Evolutionary conservation across 2,329 filamentous ascomycete genomes (phyloP).

Genomic region (Stachybotrys elegans): DNA sequence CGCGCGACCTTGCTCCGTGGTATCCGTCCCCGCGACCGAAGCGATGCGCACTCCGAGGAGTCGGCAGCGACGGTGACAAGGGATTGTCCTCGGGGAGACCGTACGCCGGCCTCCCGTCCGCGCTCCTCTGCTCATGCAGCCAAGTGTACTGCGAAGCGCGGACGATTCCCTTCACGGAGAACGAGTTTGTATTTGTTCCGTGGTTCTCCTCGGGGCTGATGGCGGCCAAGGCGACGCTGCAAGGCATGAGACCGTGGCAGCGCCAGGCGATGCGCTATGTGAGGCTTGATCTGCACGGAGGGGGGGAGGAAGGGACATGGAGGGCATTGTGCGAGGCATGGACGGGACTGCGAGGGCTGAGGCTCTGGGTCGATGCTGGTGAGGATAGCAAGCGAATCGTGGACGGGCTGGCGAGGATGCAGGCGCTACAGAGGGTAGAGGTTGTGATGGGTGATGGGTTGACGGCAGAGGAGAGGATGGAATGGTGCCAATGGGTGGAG

Average conservation of each 20-base stretch:
- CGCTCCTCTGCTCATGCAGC: constrained; percentile 30
- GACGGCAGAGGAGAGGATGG: constrained; percentile 25
- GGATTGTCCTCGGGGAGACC: constrained; percentile 30
- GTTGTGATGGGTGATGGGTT: constrained; percentile 31
- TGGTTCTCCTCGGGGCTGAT: constrained; percentile 40
- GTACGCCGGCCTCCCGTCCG: constrained; percentile 33
- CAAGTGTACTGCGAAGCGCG: constrained; percentile 39
- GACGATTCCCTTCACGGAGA: constrained; percentile 32
- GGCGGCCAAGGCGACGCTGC: constrained; percentile 32
- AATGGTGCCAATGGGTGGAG: constrained; percentile 29
- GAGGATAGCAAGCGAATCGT: constrained; percentile 13
- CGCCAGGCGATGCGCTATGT: constrained; percentile 31
- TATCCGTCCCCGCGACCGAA: constrained; percentile 29
- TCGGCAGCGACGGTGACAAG: constrained; percentile 9
- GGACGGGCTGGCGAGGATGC: constrained; percentile 25
- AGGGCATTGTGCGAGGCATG: constrained; percentile 28
- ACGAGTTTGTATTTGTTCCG: constrained; percentile 42
- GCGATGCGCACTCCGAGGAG: constrained; percentile 23
- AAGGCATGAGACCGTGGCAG: constrained; percentile 35
- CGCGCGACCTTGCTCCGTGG: constrained; percentile 32
- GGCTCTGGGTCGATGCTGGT: too few relatives aligned
- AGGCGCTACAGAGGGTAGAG: constrained; percentile 29
- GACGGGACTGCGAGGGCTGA: too few relatives aligned
- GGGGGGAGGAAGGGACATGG: constrained; percentile 29
- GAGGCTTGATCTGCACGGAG: constrained; percentile 32